phyloP scores from a whole-genome alignment of 768 basidiomycete species.

The Lactarius tabidus region DNA sequence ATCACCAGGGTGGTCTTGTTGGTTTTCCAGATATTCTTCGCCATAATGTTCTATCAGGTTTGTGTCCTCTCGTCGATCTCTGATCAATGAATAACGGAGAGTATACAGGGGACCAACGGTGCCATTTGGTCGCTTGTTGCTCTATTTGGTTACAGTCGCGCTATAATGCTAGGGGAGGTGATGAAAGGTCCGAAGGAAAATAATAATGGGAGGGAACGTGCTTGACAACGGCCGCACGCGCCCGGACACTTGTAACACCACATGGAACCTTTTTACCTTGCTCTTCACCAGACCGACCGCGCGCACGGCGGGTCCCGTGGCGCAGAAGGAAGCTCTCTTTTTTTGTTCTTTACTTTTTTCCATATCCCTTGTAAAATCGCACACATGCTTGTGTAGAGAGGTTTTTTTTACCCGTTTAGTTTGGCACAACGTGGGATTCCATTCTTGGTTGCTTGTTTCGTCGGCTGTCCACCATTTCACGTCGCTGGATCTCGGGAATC shows the following conservation, averaged over 20 bases:
- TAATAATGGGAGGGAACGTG: conserved; percentile 55
- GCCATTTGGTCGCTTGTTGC: conserved; percentile 78
- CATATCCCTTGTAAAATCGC: background rate
- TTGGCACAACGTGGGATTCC: background rate
- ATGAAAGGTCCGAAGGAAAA: conserved; percentile 64
- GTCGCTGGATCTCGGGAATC: conserved; percentile 4
- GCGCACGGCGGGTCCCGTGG: conserved; percentile 15
- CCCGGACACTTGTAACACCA: conserved; percentile 28
- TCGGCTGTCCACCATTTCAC: conserved; percentile 9
- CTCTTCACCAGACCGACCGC: conserved; percentile 3
- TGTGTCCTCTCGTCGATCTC: conserved; percentile 21
- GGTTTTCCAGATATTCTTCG: conserved; percentile 56
- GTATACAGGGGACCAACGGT: conserved; percentile 70
- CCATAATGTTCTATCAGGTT: conserved; percentile 76
- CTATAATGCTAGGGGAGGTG: conserved; percentile 61
- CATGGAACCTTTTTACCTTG: conserved; percentile 4
- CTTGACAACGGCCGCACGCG: conserved; percentile 36
- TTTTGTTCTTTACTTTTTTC: background rate
- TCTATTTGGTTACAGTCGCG: conserved; percentile 59
- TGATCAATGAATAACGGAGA: background rate
- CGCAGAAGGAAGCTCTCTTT: conserved; percentile 8
- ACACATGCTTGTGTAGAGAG: background rate
- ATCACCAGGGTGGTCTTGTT: conserved; percentile 59
- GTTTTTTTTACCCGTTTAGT: background rate
- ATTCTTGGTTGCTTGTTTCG: background rate